Conservation (phyloP, 2,329 filamentous ascomycete genomes). For the Diaporthe capsici region DNA sequence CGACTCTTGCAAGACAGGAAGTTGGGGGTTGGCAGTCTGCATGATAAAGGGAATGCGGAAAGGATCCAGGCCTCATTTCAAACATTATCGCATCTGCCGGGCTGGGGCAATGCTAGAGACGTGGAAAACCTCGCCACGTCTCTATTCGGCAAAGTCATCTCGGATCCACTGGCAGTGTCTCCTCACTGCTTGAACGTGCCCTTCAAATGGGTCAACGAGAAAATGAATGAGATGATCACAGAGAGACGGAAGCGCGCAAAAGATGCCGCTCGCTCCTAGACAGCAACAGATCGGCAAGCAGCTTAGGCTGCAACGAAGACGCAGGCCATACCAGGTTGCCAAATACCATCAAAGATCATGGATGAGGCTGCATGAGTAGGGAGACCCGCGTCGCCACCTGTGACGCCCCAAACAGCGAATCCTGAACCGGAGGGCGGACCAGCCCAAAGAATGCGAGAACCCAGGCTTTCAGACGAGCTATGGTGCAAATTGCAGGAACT, state of each 20-base stretch:
- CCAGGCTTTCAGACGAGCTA: background rate
- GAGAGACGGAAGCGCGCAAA: background rate
- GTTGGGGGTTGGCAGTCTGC: background rate
- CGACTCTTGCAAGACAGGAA: background rate
- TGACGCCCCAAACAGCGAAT: background rate
- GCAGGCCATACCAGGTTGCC: background rate
- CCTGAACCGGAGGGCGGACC: background rate
- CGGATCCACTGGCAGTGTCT: background rate
- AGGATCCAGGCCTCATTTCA: background rate
- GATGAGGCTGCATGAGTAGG: too few relatives aligned
- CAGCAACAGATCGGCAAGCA: background rate
- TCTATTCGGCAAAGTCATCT: background rate
- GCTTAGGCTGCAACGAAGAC: too few relatives aligned
- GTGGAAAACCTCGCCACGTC: background rate
- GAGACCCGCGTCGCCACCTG: too few relatives aligned
- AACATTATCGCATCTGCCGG: background rate
- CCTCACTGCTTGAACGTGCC: background rate
- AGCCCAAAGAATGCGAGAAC: background rate
- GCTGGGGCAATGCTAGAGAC: background rate
- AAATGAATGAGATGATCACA: background rate
- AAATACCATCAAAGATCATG: too few relatives aligned
- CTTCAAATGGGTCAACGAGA: background rate
- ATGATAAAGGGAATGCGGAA: too few relatives aligned
- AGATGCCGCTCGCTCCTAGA: background rate
- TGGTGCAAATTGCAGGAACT: background rate